Base-by-base conservation (phyloP, 176 grass and related monocot genomes). In the Eremochloa ophiuroides region DNA sequence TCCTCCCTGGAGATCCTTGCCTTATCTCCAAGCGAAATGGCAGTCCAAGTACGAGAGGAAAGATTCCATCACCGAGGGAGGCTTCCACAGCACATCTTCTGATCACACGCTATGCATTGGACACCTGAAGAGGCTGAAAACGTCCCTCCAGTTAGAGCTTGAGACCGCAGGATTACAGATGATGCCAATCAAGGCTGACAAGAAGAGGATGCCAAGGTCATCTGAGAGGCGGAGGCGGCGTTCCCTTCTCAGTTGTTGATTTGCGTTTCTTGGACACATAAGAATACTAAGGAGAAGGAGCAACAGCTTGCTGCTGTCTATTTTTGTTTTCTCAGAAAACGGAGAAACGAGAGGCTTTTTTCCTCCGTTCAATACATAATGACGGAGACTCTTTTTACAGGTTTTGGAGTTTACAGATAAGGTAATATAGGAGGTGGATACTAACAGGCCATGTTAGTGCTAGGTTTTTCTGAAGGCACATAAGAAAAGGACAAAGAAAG, bases 21-120 rank as follows among this genome's bases (percentile, higher is more conserved):
- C 95, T 68, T 98, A 98, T 56, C 84, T 94, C 56, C 90, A 98
- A 83, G 86, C 90, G 0, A 98, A 98, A 61, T 98, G 92, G 90
- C 72, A 84, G 26, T 94, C 95, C 59, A 98, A 94, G 74, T 78
- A 89, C 29, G 90, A 92, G 86, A 88, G 95, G 81, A 82, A 84
- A 84, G 69, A 61, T 33, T 37, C 64, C 9, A 53, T 65, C 9
- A 39, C 65, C 3, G 75, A 48, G 65, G 56, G 48, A 35, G 71
- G 76, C 27, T 58, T 83, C 27, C 53, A 61, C 2, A 62, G 28
- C 12, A 17, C 42, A 23, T n/a, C 62, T 65, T 78, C 71, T 44
- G 86, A 87, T 59, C 90, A 91, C 33, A 46, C 66, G 0, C 82
- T 88, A n/a, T 98, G 92, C 29, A 44, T 81, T 2, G 90, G 86